Base-by-base conservation (phyloP, 768 basidiomycete species). In the Agrocybe praecox region DNA sequence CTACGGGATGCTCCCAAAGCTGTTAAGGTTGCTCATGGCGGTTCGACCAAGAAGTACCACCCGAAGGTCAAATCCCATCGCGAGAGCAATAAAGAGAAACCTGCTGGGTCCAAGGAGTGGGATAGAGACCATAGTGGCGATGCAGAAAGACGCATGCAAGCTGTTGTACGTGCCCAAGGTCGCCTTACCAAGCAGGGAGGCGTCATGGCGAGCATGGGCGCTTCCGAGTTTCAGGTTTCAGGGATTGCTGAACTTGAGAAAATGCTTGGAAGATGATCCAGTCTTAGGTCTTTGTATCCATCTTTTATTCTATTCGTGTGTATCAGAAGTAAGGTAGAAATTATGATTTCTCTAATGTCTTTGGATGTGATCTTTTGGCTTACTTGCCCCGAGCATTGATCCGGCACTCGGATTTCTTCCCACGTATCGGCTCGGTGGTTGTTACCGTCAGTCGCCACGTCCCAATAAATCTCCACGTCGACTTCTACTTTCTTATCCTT, bases 81-180 rank as follows among this genome's bases (percentile, higher is more conserved):
- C 21, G 61, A 63, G 3, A 63, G 61, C 46, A 60, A 50, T 40
- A 56, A 67, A 26, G 59, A 67, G 23, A 64, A 55, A 48, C 50
- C 56, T 18, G 63, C 54, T 26, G 62, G 68, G 53, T 59, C 60
- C 49, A 63, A 67, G 59, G 70, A 77, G 61, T 72, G 78, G 75
- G 75, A 77, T 43, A 65, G 74, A 56, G 74, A 73, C 55, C 75
- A 72, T 67, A 79, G 75, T 57, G 75, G 73, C 34, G 86, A 84
- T 29, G 84, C 88, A 12, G 94, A 94, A 72, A 80, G 77, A 68
- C 83, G 94, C 29, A 98, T 98, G 96, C 86, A 89, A 65, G 84
- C 84, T 53, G 84, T 89, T 43, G 94, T 96, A 26, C 84, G 96
- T 44, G 80, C 82, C 12, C 92, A 93, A 67, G 96, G 95, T 9